Evolutionary conservation across 2,329 filamentous ascomycete species (phyloP), one percentile per base, ranked within the genome.

Genomic region (Clonostachys solani): DNA sequence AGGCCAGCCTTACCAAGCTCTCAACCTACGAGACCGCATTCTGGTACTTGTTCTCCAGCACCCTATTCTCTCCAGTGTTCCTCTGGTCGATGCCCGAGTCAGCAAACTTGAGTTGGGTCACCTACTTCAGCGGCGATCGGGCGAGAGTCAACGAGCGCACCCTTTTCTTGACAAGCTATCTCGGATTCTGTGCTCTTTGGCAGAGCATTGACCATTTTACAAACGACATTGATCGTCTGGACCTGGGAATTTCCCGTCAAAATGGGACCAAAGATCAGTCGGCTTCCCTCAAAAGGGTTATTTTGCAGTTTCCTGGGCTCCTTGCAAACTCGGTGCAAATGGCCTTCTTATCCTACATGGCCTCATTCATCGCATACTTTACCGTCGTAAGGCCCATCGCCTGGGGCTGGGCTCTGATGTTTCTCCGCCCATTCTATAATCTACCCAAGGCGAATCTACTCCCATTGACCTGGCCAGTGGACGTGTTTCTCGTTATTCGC

Each of bases 141-240:
- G 78, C 86, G 17, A 78, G 83, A 45, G 69, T 96, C 49, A 97
- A 97, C 62, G 92, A 97, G 72, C 81, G 87, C 53, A 86, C 90
- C 1, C 78, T 97, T 23, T 94, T 91, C 61, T 73, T 96, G 44
- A 83, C 88, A 34, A 80, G 78, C 50, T 83, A 87, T 58, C 80
- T 94, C 54, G 60, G 84, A 4, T 64, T 84, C 1, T 75, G 94
- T 40, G 89, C 87, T 5, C 49, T 87, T 10, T 67, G 77, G n/a
- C 88, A 95, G 63, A 81, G 86, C 2, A 58, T 77, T 12, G 60
- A 78, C 33, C 92, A 96, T 61, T 72, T 95, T 15, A 82, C 78
- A 60, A 72, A 71, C 45, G 91, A 96, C 60, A 81, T 84, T 52
- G 91, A 96, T 63, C 78, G 77, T 37, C 72, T 95, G 44, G 54